phyloP scores from a whole-genome alignment of 2,329 filamentous ascomycete genomes.

The Hirsutella minnesotensis region DNA sequence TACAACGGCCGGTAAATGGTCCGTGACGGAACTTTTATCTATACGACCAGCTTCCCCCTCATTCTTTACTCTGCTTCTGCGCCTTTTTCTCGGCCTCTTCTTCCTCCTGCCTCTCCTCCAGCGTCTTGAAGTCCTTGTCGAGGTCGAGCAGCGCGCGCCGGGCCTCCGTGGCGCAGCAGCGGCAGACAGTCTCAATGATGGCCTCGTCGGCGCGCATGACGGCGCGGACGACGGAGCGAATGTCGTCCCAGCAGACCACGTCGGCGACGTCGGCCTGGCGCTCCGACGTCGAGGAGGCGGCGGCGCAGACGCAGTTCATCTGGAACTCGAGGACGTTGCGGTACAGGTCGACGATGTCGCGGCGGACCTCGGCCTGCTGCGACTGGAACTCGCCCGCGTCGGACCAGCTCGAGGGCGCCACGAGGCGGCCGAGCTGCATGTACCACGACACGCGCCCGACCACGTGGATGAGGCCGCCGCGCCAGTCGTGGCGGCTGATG shows the following conservation, averaged over 20 bases:
- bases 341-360: slow-evolving; percentile 16
- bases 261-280: slow-evolving; percentile 25
- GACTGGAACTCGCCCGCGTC: slow-evolving; percentile 12
- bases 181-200: slow-evolving; percentile 11
- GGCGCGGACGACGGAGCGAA: slow-evolving; percentile 13
- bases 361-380: slow-evolving; percentile 10
- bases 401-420: slow-evolving; percentile 12
- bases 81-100: not conserved
- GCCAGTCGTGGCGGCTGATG: slow-evolving; percentile 17
- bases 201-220: slow-evolving; percentile 16
- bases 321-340: slow-evolving; percentile 23
- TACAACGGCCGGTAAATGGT: too few species aligned
- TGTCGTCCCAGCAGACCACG: slow-evolving; percentile 21
- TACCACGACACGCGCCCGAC: slow-evolving; percentile 22
- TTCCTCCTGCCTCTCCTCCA: not conserved
- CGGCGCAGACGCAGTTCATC: slow-evolving; percentile 27
- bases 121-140: not conserved
- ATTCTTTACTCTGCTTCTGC: not conserved
- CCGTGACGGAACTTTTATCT: too few species aligned
- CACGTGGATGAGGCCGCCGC: slow-evolving; percentile 18
- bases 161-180: slow-evolving; percentile 7
- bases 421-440: slow-evolving; percentile 17
- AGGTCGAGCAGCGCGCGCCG: slow-evolving; percentile 7
- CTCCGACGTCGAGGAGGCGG: slow-evolving; percentile 16
- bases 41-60: too few species aligned